Conservation (phyloP, 208 protist genomes). For the Wallacemonas collosoma region DNA sequence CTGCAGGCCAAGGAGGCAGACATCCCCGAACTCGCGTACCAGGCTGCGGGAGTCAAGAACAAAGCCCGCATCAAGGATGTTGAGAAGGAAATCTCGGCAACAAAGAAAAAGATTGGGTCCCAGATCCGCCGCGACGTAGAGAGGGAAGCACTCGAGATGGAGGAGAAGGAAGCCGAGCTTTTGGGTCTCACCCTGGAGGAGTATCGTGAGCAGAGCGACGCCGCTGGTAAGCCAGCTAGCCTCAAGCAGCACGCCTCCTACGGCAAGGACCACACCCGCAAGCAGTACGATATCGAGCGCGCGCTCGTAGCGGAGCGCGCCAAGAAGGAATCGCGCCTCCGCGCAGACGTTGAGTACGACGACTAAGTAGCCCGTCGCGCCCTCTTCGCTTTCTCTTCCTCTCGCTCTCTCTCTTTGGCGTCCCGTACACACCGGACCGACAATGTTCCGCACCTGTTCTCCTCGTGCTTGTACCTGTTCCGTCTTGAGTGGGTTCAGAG, state of each 20-base stretch:
- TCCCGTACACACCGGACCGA: too few species aligned
- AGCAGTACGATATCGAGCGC: conserved; percentile 30
- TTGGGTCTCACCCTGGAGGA: conserved; percentile 76
- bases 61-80: conserved; percentile 91
- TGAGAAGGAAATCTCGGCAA: conserved; percentile 78
- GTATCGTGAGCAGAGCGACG: conserved; percentile 28
- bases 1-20: conserved; percentile 65
- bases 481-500: too few species aligned
- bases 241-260: conserved; percentile 12
- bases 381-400: not conserved
- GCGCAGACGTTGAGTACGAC: conserved; percentile 29
- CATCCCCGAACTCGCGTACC: conserved; percentile 45
- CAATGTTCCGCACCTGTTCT: too few species aligned
- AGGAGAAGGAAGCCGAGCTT: conserved; percentile 60
- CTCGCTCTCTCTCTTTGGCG: too few species aligned
- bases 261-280: conserved; percentile 24
- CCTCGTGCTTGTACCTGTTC: not conserved
- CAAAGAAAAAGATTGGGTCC: conserved; percentile 51
- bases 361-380: not conserved
- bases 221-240: conserved; percentile 19
- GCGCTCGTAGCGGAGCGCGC: conserved; percentile 42
- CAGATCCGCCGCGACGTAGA: conserved; percentile 49
- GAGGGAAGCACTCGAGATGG: conserved; percentile 49
- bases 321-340: conserved; percentile 50
- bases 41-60: conserved; percentile 64